A percentile compares a stretch with the other conserved stretches of the same genome.
Conservation (phyloP, 345 rosid species). For the Eucalyptus sp. region DNA sequence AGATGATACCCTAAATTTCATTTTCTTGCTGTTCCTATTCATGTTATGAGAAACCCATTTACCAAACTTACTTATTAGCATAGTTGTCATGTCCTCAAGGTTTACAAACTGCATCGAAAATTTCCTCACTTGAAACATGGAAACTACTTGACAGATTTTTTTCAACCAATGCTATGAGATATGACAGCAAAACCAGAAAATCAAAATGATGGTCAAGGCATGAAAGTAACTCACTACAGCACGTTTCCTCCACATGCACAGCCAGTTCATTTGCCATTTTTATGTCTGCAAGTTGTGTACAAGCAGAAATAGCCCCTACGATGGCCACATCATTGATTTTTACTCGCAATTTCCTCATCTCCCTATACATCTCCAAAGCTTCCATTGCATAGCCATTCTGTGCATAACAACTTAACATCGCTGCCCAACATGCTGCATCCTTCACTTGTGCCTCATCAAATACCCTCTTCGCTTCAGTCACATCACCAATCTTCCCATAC, state of each 20-base stretch:
- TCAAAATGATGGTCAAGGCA: neutral
- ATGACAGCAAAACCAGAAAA: neutral
- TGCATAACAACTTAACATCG: slow-evolving; percentile 42
- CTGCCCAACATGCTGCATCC: slow-evolving; percentile 39
- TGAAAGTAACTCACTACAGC: slow-evolving; percentile 12
- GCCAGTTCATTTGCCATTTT: slow-evolving; percentile 24
- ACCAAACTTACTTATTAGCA: neutral
- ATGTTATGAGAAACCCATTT: neutral
- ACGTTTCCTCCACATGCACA: slow-evolving; percentile 12
- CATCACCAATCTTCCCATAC: slow-evolving; percentile 26
- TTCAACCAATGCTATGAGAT: neutral
- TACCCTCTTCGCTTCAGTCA: slow-evolving; percentile 24
- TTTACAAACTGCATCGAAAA: neutral
- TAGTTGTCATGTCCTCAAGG: neutral
- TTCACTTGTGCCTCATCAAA: slow-evolving; percentile 22
- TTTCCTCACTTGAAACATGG: neutral
- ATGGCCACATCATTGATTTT: slow-evolving; percentile 26
- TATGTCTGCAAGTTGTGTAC: slow-evolving; percentile 45
- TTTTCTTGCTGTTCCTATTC: neutral
- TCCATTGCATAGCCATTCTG: slow-evolving; percentile 32
- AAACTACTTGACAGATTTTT: neutral
- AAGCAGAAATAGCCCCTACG: slow-evolving; percentile 26
- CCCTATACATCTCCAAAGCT: slow-evolving; percentile 17
- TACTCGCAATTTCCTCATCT: slow-evolving; percentile 7
- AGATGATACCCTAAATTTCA: neutral